These are phyloP conservation scores for Epichloe amarillans DNA, from an alignment of 2,329 filamentous ascomycete species.

Conservation along the genomic window DNA sequence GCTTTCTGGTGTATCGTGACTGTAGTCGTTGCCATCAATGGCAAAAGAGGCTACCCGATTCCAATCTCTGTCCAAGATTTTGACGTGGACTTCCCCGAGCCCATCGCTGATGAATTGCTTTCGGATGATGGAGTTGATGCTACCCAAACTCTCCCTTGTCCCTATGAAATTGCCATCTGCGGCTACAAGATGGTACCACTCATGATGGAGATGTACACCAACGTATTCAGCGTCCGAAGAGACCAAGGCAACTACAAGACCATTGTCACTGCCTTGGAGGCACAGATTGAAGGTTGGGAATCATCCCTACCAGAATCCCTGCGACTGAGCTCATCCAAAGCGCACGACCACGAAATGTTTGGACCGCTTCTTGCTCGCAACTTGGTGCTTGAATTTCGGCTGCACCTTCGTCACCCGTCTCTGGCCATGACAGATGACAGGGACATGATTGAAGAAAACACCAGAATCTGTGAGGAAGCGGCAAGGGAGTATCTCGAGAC, in stretches of 20 bases:
- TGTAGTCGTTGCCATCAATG: conserved; percentile 55
- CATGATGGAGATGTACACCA: conserved; percentile 61
- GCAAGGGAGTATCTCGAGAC: conserved; percentile 50
- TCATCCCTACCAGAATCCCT: conserved; percentile 51
- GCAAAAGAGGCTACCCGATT: conserved; percentile 67
- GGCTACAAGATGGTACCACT: conserved; percentile 52
- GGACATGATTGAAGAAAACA: conserved; percentile 45
- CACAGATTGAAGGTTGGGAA: conserved; percentile 48
- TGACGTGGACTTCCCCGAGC: conserved; percentile 62
- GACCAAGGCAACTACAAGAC: conserved; percentile 50
- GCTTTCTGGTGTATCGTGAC: conserved; percentile 62
- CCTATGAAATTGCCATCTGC: conserved; percentile 52
- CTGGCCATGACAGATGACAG: conserved; percentile 42
- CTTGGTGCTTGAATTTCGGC: conserved; percentile 42
- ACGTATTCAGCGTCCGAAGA: conserved; percentile 58
- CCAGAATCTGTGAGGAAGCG: conserved; percentile 52
- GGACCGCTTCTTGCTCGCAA: conserved; percentile 41
- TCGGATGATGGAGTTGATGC: conserved; percentile 49
- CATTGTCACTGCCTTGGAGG: conserved; percentile 52
- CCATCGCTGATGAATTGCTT: conserved; percentile 57
- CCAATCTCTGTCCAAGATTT: conserved; percentile 61
- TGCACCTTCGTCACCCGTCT: conserved; percentile 49
- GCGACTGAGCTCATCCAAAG: conserved; percentile 28
- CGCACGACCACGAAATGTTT: conserved; percentile 30
- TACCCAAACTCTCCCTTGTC: conserved; percentile 43